Base-by-base conservation (phyloP, 345 rosid species). In the Rhodamnia rubescens region DNA sequence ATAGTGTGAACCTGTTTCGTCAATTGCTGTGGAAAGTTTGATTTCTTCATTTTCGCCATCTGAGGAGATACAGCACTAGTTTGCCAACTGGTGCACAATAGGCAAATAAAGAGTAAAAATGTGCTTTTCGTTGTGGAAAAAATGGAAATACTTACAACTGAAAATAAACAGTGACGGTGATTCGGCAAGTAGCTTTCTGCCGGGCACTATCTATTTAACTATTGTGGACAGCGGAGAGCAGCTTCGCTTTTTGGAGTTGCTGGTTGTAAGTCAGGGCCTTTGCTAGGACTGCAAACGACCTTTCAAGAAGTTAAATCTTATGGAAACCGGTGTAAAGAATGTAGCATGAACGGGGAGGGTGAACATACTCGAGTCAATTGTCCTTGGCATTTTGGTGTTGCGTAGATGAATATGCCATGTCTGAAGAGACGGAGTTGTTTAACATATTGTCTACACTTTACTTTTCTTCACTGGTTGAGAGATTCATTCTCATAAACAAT, bases 211-310 rank as follows among this genome's bases (percentile, higher is more conserved):
- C 58, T 22, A 21, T 54, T 36, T 21, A 8, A 55, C 58, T 22
- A 3, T 55, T 55, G 58, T 32, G 0, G 0, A 24, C 5, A 5
- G 78, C 2, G 0, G 47, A 16, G 12, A 8, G 47, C 13, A 18
- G 78, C 12, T 69, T 32, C 13, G 3, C 78, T 16, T 16, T 69
- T 32, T 6, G 78, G 78, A 69, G 78, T 69, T 69, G 24, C 78
- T 69, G 47, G 24, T 24, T 36, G 78, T 12, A 18, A 69, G 78
- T 16, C 78, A 18, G 78, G 78, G 44, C 78, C 47, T 16, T 69
- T 69, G 18, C 44, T 69, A 4, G 78, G 47, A 69, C 78, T 18
- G 1, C 47, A 8, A 16, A 22, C 18, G 44, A 8, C 24, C 44
- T 64, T 64, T 32, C 2, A 1, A 32, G 32, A 1, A 16, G 75